Evolutionary conservation across 805 yeast species (phyloP).

Genomic region (Spathaspora passalidarum): DNA sequence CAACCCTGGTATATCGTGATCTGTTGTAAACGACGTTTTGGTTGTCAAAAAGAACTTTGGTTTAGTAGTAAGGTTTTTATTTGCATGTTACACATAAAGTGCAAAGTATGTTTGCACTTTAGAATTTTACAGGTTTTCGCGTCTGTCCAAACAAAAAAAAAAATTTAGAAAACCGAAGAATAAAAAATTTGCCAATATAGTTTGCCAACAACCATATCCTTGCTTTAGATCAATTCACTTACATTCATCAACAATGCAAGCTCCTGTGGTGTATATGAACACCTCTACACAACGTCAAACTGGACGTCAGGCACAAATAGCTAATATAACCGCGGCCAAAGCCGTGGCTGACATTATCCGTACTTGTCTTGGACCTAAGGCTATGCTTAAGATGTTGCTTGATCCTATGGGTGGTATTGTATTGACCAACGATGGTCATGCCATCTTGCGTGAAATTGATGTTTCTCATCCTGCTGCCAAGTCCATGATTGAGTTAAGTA

Average conservation of each 20-base stretch:
- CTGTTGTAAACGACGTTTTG: no score
- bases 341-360: conserved; percentile 97
- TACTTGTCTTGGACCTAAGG: conserved; percentile 98
- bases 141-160: background rate
- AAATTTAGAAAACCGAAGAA: no score
- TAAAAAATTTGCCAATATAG: no score
- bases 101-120: background rate
- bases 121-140: background rate
- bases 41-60: background rate
- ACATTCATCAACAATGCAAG: conserved; percentile 33
- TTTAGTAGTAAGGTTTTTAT: no score
- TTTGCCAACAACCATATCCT: no score
- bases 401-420: conserved; percentile 98
- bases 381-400: conserved; percentile 95
- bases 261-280: conserved; percentile 51
- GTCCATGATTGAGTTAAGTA: conserved; percentile 92
- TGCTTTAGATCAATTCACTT: background rate
- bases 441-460: conserved; percentile 94
- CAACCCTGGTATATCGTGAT: background rate
- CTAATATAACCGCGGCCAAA: conserved; percentile 98
- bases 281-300: conserved; percentile 90
- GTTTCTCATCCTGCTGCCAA: conserved; percentile 99
- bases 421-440: conserved; percentile 97
- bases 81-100: background rate
- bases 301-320: conserved; percentile 95